A percentile compares a stretch with the other conserved stretches of the same genome.
Conservation (phyloP, 495 filamentous ascomycete genomes). For the Penicillium macrosclerotiorum region DNA sequence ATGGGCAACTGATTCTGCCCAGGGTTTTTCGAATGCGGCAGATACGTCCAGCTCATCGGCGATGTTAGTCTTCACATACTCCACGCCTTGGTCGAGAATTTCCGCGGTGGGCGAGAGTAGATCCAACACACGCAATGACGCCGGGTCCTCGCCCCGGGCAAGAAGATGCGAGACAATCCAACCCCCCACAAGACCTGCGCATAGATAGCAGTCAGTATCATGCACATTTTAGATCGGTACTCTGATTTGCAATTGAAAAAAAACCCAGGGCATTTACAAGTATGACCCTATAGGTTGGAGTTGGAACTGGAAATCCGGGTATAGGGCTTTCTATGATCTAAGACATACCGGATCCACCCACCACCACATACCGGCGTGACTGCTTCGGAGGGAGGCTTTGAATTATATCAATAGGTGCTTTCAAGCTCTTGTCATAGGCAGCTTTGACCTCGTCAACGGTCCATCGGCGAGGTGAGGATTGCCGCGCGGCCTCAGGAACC, state of each 20-base stretch:
- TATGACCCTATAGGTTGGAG: too few species aligned
- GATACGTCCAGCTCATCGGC: slow-evolving; percentile 41
- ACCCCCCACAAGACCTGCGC: slow-evolving; percentile 52
- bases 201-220: not conserved
- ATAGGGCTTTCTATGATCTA: too few species aligned
- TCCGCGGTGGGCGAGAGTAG: slow-evolving; percentile 41
- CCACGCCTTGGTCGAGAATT: slow-evolving; percentile 40
- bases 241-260: too few species aligned
- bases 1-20: slow-evolving; percentile 41
- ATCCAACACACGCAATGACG: slow-evolving; percentile 55
- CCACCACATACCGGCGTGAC: slow-evolving; percentile 54
- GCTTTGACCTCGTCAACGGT: slow-evolving; percentile 46
- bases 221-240: too few species aligned
- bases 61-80: slow-evolving; percentile 53
- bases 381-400: slow-evolving; percentile 52
- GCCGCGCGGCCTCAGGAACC: slow-evolving; percentile 45
- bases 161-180: slow-evolving; percentile 55
- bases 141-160: slow-evolving; percentile 50
- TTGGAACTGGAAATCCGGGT: too few species aligned
- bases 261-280: too few species aligned
- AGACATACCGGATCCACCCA: slow-evolving; percentile 58
- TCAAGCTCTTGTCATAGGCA: slow-evolving; percentile 45
- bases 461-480: slow-evolving; percentile 51
- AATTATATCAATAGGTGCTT: slow-evolving; percentile 45
- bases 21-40: slow-evolving; percentile 50